A percentile compares a stretch with the other conserved stretches of the same genome.
These are phyloP conservation scores for Actinomucor elegans DNA, from an alignment of 371 early-diverging fungal species.

Conservation along the genomic window DNA sequence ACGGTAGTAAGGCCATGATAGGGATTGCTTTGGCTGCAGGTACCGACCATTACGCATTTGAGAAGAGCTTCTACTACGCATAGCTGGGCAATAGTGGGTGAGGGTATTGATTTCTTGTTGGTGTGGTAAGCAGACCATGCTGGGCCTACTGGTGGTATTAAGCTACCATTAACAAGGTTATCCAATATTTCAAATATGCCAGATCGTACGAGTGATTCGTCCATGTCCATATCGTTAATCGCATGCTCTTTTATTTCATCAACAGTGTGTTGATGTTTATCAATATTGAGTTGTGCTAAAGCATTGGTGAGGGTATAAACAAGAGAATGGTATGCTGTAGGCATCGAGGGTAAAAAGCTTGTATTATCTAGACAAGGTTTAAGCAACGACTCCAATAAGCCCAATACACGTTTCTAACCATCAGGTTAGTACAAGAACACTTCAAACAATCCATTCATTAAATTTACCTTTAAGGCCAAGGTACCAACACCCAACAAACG, in stretches of 20 bases:
- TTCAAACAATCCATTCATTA: not conserved
- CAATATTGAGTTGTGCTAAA: constrained; percentile 13
- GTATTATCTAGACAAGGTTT: constrained; percentile 26
- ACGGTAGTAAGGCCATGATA: not conserved
- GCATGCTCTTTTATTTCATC: not conserved
- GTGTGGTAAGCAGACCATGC: constrained; percentile 25
- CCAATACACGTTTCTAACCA: constrained; percentile 32
- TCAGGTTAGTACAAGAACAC: not conserved
- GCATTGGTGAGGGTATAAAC: constrained; percentile 44
- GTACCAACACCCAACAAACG: constrained; percentile 30
- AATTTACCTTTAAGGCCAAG: constrained; percentile 32
- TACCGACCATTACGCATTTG: constrained; percentile 25
- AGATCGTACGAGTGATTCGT: constrained; percentile 13
- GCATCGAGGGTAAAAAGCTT: constrained; percentile 37
- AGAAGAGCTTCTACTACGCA: constrained; percentile 38
- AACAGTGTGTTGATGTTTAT: not conserved
- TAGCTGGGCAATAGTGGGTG: constrained; percentile 18
- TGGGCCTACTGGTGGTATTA: constrained; percentile 27
- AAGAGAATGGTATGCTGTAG: constrained; percentile 40
- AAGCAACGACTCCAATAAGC: constrained; percentile 26
- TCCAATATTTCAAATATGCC: constrained; percentile 31
- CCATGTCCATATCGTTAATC: not conserved
- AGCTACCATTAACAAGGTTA: constrained; percentile 23
- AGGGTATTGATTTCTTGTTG: not conserved
- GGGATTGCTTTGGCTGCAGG: constrained; percentile 9